A percentile compares a stretch with the other conserved stretches of the same genome.
Evolutionary conservation across 768 basidiomycete species (phyloP).

Genomic region (Harrya chromipes): DNA sequence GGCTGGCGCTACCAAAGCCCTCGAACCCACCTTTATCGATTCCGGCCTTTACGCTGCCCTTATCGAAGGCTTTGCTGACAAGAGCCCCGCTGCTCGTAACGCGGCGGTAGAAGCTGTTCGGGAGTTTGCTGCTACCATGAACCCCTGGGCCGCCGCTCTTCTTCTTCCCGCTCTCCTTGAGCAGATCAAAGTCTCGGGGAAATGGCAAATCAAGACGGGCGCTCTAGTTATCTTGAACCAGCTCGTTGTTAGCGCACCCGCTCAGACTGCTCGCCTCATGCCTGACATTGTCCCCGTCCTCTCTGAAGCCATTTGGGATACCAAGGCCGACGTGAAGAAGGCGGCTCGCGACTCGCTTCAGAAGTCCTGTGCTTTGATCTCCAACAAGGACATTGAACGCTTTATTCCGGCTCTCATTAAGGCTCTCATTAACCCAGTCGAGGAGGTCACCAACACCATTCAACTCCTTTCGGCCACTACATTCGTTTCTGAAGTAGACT

Average conservation of each 20-base stretch:
- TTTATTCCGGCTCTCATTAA: conserved; percentile 98
- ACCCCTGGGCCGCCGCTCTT: conserved; percentile 82
- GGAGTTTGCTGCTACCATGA: conserved; percentile 71
- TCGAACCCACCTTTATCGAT: conserved; percentile 86
- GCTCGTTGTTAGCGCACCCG: conserved; percentile 78
- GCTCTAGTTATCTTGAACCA: conserved; percentile 79
- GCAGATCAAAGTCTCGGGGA: conserved; percentile 93
- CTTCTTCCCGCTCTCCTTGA: conserved; percentile 86
- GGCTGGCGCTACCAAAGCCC: conserved; percentile 70
- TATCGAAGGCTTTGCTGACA: conserved; percentile 92
- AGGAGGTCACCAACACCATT: conserved; percentile 97
- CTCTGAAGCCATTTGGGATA: conserved; percentile 96
- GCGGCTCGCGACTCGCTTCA: conserved; percentile 92
- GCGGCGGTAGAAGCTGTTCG: conserved; percentile 83
- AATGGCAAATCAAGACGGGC: conserved; percentile 97
- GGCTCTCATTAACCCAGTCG: conserved; percentile 97
- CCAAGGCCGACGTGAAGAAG: conserved; percentile 99
- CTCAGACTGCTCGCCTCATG: conserved; percentile 84
- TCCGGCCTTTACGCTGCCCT: conserved; percentile 85
- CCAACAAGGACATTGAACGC: conserved; percentile 97
- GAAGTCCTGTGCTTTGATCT: conserved; percentile 90
- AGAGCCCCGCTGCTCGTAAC: conserved; percentile 83
- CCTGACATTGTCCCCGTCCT: conserved; percentile 95
- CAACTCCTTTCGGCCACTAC: conserved; percentile 95
- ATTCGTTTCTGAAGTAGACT: conserved; percentile 99